Conservation (phyloP, 2,329 filamentous ascomycete genomes). For the Fonsecaea erecta region DNA sequence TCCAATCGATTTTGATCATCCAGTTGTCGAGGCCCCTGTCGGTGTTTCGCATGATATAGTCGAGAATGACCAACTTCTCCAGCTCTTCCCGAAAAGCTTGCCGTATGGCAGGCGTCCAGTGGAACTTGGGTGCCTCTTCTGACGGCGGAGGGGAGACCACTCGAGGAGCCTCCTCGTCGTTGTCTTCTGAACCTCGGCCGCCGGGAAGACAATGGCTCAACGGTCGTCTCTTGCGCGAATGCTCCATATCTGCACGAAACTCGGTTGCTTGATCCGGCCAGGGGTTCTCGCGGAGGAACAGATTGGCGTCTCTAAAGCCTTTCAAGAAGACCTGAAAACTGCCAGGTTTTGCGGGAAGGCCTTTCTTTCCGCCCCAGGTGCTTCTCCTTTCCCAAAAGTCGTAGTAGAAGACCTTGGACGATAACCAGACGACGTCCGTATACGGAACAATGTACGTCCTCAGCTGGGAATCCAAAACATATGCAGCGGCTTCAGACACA, state of each 20-base stretch:
- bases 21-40: conserved; percentile 96
- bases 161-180: conserved; percentile 49
- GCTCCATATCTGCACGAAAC: conserved; percentile 70
- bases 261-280: conserved; percentile 86
- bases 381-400: conserved; percentile 94
- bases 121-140: conserved; percentile 60
- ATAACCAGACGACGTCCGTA: conserved; percentile 90
- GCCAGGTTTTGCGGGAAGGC: conserved; percentile 84
- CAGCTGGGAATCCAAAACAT: conserved; percentile 88
- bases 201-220: conserved; percentile 85
- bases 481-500: conserved; percentile 95
- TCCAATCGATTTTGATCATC: conserved; percentile 97
- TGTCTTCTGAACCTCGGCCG: conserved; percentile 61
- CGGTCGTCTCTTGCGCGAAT: conserved; percentile 69
- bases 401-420: conserved; percentile 97
- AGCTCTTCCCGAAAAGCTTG: conserved; percentile 93
- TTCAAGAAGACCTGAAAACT: conserved; percentile 98
- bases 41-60: conserved; percentile 99
- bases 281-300: conserved; percentile 91
- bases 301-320: conserved; percentile 94
- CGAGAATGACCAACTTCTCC: conserved; percentile 94
- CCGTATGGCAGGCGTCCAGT: conserved; percentile 87
- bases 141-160: conserved; percentile 50
- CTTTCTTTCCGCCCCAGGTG: conserved; percentile 84
- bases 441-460: conserved; percentile 93